Base-by-base conservation (phyloP, 352 stramenopile genomes). In the Phytophthora idaei region DNA sequence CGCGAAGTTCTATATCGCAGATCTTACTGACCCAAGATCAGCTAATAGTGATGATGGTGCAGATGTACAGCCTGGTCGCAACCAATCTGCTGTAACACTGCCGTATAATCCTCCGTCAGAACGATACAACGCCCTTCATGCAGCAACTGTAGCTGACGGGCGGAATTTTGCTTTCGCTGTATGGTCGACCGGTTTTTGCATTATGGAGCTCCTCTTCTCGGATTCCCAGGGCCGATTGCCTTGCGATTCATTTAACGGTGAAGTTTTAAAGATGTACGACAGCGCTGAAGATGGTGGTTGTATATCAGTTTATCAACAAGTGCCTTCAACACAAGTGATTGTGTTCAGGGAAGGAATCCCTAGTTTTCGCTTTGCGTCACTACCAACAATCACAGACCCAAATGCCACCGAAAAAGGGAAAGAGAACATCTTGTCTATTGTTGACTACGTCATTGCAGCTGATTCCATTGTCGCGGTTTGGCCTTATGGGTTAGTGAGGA, bases 111-210 rank as follows among this genome's bases (percentile, higher is more conserved):
- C 71, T 29, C 29, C 51, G 17, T 68, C 60, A 11, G 71, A 82
- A 55, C 59, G 61, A 45, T 80, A 80, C 21, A 56, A 66, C 27
- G 74, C 69, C 12, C 65, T 82, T 37, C 69, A 80, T 46, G 52
- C 55, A 47, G 53, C 69, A 12, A 56, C 44, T 32, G 29, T 50
- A 36, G 14, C 9, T 31, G 44, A 63, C 25, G 71, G 58, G 21
- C 69, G 75, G 17, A 72, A 58, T 45, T 55, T 83, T 28, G 34
- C 61, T 12, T 78, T 80, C 46, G 47, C 63, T 29, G 72, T 83
- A 27, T 80, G 75, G 53, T 78, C 75, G 27, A 83, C 56, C 14
- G 75, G 72, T 0, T 80, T 78, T 61, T 78, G 61, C 47, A 71
- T 79, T 48, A 32, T 82, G 50, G 74, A 82, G 36, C 45, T 75